phyloP scores from a whole-genome alignment of 768 basidiomycete genomes.

The Lactifluus subvellereus region DNA sequence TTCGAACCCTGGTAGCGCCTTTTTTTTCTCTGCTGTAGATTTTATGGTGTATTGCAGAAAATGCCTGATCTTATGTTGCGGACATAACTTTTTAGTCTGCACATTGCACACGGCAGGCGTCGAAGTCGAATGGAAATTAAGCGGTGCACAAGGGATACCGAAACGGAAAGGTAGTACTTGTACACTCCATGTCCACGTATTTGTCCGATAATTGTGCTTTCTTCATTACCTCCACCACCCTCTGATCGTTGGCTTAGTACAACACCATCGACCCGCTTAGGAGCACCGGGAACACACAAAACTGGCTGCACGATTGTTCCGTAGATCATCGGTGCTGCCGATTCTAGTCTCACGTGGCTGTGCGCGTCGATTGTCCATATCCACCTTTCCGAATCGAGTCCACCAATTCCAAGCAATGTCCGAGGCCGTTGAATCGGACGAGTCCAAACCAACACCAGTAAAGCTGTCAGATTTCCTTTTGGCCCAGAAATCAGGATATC shows the following conservation, averaged over 20 bases:
- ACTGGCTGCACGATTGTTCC: background rate
- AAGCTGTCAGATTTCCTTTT: conserved; percentile 15
- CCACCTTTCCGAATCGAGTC: background rate
- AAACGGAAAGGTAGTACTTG: background rate
- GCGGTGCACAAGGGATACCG: background rate
- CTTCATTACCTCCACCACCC: background rate
- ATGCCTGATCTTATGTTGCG: background rate
- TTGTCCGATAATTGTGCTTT: background rate
- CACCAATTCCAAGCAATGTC: background rate
- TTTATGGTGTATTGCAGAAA: too few relatives aligned
- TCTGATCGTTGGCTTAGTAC: conserved; percentile 1
- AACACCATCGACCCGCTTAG: background rate
- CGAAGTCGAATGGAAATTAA: background rate
- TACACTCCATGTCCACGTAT: background rate
- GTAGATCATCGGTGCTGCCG: conserved; percentile 4
- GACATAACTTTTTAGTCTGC: too few relatives aligned
- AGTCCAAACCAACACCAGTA: background rate
- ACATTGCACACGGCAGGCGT: background rate
- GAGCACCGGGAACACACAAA: background rate
- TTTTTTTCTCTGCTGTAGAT: background rate
- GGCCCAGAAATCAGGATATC: conserved; percentile 22
- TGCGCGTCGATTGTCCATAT: background rate
- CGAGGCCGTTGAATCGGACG: background rate
- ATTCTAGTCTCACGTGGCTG: background rate
- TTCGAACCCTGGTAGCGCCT: conserved; percentile 23